Percentiles rank a stretch among this genome's conserved stretches.
These are phyloP conservation scores for Pueraria montana DNA, from an alignment of 306 rosid genomes.

Conservation along the genomic window DNA sequence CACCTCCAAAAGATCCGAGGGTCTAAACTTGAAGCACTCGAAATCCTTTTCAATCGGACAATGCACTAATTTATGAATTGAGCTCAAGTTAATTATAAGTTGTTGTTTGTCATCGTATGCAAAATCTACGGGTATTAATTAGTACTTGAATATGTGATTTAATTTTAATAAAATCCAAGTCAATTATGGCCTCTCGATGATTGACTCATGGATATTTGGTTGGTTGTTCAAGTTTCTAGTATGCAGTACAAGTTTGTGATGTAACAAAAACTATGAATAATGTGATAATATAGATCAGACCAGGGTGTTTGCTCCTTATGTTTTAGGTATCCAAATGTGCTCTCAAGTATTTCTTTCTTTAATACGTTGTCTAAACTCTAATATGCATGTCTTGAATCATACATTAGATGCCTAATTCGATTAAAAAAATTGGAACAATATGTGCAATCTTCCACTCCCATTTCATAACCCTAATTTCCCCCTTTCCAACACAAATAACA, in stretches of 20 bases:
- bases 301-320: no score
- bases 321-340: no score
- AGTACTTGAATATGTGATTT: background rate
- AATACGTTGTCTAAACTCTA: no score
- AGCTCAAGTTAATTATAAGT: background rate
- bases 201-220: background rate
- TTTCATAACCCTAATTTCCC: no score
- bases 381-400: no score
- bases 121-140: background rate
- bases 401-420: no score
- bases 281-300: no score
- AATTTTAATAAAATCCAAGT: background rate
- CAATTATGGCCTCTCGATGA: background rate
- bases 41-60: slow-evolving; percentile 42
- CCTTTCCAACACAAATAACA: no score
- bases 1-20: slow-evolving; percentile 58
- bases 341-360: no score
- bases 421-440: no score
- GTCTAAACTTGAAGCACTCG: slow-evolving; percentile 35
- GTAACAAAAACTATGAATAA: background rate
- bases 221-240: background rate
- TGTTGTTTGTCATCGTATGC: background rate
- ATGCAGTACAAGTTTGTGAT: background rate
- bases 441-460: no score
- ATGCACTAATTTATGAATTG: background rate